Conservation (phyloP, 345 rosid genomes). For the Durio zibethinus region DNA sequence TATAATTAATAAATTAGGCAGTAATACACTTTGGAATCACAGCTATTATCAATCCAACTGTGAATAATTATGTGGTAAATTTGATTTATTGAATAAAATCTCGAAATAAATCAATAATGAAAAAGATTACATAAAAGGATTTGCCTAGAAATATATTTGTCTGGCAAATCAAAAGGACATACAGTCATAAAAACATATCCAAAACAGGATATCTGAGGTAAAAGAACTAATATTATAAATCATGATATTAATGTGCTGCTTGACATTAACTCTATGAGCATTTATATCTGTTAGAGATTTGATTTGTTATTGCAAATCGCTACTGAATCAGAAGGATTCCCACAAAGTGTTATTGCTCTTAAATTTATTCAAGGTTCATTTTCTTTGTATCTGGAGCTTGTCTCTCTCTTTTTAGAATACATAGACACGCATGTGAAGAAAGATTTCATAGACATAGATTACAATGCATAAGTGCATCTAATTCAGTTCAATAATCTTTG, state of each 20-base stretch:
- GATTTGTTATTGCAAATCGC: background rate
- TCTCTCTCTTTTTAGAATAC: background rate
- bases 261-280: background rate
- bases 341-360: background rate
- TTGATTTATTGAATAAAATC: background rate
- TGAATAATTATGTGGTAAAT: background rate
- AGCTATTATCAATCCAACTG: background rate
- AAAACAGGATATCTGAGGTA: conserved; percentile 1
- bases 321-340: background rate
- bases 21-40: background rate
- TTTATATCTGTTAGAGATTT: background rate
- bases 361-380: background rate
- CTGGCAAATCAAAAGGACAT: background rate
- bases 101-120: background rate
- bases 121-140: background rate
- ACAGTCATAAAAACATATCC: background rate
- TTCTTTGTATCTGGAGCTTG: background rate
- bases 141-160: background rate
- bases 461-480: background rate
- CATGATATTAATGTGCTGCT: background rate
- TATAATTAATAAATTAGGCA: background rate
- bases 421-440: background rate
- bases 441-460: background rate
- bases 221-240: background rate
- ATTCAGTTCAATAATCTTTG: background rate